Percentiles rank a stretch among this genome's conserved stretches.
phyloP scores from a whole-genome alignment of 352 stramenopile genomes.

The Heterotrichella gracilis region DNA sequence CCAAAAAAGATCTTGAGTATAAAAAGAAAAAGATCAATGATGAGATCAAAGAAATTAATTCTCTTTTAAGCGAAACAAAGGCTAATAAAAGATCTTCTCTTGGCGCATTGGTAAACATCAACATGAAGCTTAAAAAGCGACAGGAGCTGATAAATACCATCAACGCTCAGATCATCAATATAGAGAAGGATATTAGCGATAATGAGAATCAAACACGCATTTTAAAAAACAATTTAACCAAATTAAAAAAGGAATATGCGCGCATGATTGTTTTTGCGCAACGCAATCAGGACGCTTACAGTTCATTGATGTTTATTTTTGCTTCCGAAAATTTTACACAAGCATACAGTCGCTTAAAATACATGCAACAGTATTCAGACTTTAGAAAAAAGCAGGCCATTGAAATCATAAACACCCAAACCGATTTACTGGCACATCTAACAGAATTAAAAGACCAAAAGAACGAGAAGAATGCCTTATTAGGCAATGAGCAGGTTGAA shows the following conservation, averaged over 20 bases:
- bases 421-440: background rate
- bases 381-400: constrained; percentile 6
- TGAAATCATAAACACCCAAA: background rate
- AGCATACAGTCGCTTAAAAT: background rate
- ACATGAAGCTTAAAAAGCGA: background rate
- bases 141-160: background rate
- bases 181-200: background rate
- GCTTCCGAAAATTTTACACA: background rate
- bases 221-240: background rate
- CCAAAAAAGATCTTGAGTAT: background rate
- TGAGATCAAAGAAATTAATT: background rate
- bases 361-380: background rate
- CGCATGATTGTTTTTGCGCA: constrained; percentile 1
- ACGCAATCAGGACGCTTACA: background rate
- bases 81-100: background rate
- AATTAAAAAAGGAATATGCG: constrained; percentile 5
- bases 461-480: background rate
- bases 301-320: constrained; percentile 2
- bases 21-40: constrained; percentile 9
- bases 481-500: background rate
- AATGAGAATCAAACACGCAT: background rate
- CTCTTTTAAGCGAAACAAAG: background rate
- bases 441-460: background rate
- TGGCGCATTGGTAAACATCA: background rate
- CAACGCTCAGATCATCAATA: background rate